Conservation (phyloP, 2,329 filamentous ascomycete genomes). For the Aphanoascus verrucosus region DNA sequence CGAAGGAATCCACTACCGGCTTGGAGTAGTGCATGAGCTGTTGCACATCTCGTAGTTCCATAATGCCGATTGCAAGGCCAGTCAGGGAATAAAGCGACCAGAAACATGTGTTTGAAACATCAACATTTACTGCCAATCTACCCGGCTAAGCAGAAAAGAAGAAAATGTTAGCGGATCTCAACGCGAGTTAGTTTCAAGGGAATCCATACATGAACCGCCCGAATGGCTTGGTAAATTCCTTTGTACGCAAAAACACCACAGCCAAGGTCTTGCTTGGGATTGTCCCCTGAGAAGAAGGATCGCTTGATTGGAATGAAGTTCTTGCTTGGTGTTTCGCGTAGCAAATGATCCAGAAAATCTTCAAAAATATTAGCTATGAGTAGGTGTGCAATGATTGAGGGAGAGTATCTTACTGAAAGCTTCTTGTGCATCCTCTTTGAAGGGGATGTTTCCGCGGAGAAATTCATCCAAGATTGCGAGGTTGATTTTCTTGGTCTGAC, state of each 20-base stretch:
- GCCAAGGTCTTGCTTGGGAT: conserved; percentile 46
- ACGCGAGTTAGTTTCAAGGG: not conserved
- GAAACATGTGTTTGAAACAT: conserved; percentile 86
- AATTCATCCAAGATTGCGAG: conserved; percentile 58
- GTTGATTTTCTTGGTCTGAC: conserved; percentile 56
- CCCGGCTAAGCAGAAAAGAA: conserved; percentile 38
- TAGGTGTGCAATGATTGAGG: not conserved
- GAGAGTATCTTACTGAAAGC: conserved; percentile 53
- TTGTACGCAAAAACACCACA: conserved; percentile 67
- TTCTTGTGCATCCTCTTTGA: conserved; percentile 60
- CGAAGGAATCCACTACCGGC: conserved; percentile 20
- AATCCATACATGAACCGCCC: conserved; percentile 52
- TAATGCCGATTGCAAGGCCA: conserved; percentile 27
- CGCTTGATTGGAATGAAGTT: conserved; percentile 63
- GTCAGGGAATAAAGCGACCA: conserved; percentile 47
- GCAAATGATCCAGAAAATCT: conserved; percentile 78
- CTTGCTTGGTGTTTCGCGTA: conserved; percentile 67
- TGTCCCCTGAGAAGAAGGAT: conserved; percentile 60
- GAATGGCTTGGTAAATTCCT: conserved; percentile 77
- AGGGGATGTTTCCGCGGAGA: conserved; percentile 48
- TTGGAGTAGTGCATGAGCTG: conserved; percentile 23
- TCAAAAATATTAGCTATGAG: conserved; percentile 9
- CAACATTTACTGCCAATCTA: conserved; percentile 71
- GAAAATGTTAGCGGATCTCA: not conserved
- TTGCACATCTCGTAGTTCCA: conserved; percentile 24